These are phyloP conservation scores for Calonectria montana DNA, from an alignment of 2,329 filamentous ascomycete species.

Conservation along the genomic window DNA sequence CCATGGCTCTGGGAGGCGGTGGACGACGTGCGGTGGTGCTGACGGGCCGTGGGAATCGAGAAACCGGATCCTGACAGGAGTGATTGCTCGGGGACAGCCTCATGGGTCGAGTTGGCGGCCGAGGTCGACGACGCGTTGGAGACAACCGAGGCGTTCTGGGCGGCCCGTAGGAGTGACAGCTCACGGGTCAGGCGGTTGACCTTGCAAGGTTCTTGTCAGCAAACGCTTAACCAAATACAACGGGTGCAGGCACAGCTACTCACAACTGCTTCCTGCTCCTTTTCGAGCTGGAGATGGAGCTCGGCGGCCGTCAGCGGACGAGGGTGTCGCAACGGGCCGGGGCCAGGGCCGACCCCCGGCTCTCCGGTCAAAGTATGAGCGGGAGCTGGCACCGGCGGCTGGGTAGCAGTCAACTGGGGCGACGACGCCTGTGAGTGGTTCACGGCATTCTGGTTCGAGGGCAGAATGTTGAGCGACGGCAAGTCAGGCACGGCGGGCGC, in stretches of 20 bases:
- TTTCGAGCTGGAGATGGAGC: constrained; percentile 89
- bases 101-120: constrained; percentile 62
- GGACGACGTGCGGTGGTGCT: constrained; percentile 70
- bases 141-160: constrained; percentile 73
- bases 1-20: constrained; percentile 64
- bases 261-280: constrained; percentile 95
- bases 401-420: constrained; percentile 44
- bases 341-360: constrained; percentile 64
- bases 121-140: constrained; percentile 74
- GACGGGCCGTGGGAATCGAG: constrained; percentile 65
- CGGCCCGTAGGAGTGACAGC: constrained; percentile 81
- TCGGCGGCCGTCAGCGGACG: constrained; percentile 89
- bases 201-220: constrained; percentile 54
- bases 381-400: constrained; percentile 38
- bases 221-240: not conserved
- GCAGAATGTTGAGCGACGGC: constrained; percentile 66
- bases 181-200: constrained; percentile 95
- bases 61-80: constrained; percentile 69
- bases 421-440: constrained; percentile 53
- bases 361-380: constrained; percentile 46
- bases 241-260: constrained; percentile 37
- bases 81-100: constrained; percentile 60
- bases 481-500: constrained; percentile 45
- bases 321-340: constrained; percentile 85
- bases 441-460: constrained; percentile 65